phyloP scores from a whole-genome alignment of 177 flowering plant genomes.

The Vitis hybrid region DNA sequence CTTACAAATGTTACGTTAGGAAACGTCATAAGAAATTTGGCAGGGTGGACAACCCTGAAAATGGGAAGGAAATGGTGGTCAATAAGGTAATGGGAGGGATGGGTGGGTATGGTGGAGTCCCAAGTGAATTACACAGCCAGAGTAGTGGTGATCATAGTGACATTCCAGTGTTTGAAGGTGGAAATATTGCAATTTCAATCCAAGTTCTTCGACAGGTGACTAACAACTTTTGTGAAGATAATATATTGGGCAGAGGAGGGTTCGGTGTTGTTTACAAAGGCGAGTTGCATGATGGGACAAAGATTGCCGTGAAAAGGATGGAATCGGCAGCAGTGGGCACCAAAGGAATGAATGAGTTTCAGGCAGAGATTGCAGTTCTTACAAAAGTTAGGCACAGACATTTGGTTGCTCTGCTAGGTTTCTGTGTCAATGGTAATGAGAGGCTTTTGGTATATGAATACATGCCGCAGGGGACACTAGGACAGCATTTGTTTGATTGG shows the following conservation, averaged over 20 bases:
- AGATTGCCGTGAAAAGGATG: constrained; percentile 92
- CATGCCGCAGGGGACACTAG: constrained; percentile 85
- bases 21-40: constrained; percentile 39
- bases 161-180: constrained; percentile 54
- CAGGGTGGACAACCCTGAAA: constrained; percentile 32
- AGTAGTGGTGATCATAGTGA: constrained; percentile 63
- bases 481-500: constrained; percentile 77
- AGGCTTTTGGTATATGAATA: constrained; percentile 89
- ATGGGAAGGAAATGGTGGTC: constrained; percentile 33
- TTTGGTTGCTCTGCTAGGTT: constrained; percentile 85
- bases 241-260: constrained; percentile 84
- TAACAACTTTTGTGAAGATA: constrained; percentile 60
- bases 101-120: constrained; percentile 41
- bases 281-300: constrained; percentile 76
- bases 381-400: constrained; percentile 91
- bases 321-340: constrained; percentile 58
- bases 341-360: constrained; percentile 80
- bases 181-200: constrained; percentile 70
- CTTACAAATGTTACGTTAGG: constrained; percentile 34
- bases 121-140: constrained; percentile 58
- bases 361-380: constrained; percentile 86
- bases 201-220: constrained; percentile 76
- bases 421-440: constrained; percentile 73
- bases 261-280: constrained; percentile 92
- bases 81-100: constrained; percentile 18